Conservation (phyloP, 305 asterid genomes). For the Solanum hybrid region DNA sequence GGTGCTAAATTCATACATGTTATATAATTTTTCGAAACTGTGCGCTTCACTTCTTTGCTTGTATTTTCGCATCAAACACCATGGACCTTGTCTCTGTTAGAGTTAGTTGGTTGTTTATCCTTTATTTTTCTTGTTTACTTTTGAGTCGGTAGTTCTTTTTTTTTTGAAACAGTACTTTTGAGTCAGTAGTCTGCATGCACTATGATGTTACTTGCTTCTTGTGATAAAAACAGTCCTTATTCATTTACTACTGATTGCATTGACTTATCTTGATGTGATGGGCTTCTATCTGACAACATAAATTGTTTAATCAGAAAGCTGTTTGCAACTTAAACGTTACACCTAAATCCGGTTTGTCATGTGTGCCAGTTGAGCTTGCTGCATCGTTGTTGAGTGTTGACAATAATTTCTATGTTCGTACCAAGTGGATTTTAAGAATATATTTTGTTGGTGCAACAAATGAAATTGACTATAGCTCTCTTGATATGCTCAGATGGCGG, state of each 20-base stretch:
- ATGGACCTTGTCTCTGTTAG: neutral
- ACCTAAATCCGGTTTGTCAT: neutral
- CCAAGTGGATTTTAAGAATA: neutral
- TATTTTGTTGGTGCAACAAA: neutral
- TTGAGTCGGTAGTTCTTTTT: neutral
- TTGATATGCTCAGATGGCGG: slow-evolving; percentile 23
- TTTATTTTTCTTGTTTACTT: neutral
- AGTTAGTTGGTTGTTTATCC: neutral
- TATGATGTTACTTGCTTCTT: neutral
- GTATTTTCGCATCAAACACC: neutral
- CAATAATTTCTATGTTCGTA: neutral
- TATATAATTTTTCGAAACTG: neutral
- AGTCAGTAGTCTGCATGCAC: neutral
- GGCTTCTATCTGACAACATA: neutral
- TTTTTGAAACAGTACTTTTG: neutral
- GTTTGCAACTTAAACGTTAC: neutral
- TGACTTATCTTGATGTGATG: neutral
- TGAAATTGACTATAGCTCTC: neutral
- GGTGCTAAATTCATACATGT: neutral
- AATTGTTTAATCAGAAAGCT: neutral
- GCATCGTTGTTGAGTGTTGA: neutral
- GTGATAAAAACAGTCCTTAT: neutral
- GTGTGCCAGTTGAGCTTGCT: neutral
- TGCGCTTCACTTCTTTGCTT: neutral
- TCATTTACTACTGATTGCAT: neutral